A percentile compares a stretch with the other conserved stretches of the same genome.
These are phyloP conservation scores for Pseudogymnoascus sp. DNA, from an alignment of 2,329 filamentous ascomycete genomes.

Conservation along the genomic window DNA sequence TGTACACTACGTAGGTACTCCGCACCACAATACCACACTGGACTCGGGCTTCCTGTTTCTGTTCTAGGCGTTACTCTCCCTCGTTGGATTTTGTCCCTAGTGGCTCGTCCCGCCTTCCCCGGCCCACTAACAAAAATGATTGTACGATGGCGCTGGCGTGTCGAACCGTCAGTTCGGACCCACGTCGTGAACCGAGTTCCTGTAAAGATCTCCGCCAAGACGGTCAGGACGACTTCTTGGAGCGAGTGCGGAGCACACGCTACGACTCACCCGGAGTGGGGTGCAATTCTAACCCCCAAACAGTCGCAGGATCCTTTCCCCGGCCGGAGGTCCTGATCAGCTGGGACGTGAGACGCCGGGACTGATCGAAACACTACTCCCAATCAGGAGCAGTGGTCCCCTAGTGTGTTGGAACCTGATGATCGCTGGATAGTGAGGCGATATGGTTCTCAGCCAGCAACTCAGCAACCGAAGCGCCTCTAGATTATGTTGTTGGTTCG, in stretches of 20 bases:
- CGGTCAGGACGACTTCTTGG: slow-evolving; percentile 6
- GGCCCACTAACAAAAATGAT: not conserved
- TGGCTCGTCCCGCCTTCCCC: slow-evolving; percentile 10
- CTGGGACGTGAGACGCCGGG: slow-evolving; percentile 7
- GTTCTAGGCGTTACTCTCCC: not conserved
- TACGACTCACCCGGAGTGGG: slow-evolving; percentile 1
- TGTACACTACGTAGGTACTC: not conserved
- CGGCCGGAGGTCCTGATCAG: not conserved
- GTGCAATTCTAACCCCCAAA: not conserved
- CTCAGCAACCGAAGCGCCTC: not conserved
- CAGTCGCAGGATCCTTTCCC: slow-evolving; percentile 3
- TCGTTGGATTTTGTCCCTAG: not conserved
- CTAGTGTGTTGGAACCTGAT: not conserved
- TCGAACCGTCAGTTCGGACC: not conserved
- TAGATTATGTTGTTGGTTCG: not conserved
- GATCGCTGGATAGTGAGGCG: not conserved
- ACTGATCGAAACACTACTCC: slow-evolving; percentile 3
- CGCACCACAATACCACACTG: not conserved
- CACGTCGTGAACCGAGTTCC: not conserved
- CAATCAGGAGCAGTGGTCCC: not conserved
- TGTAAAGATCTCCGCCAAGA: slow-evolving; percentile 7
- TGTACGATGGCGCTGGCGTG: not conserved
- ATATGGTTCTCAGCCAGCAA: not conserved
- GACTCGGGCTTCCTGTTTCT: not conserved
- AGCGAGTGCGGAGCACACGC: slow-evolving; percentile 6